Evolutionary conservation across 768 basidiomycete species (phyloP).

Genomic region (Rhodotorula diobovata): DNA sequence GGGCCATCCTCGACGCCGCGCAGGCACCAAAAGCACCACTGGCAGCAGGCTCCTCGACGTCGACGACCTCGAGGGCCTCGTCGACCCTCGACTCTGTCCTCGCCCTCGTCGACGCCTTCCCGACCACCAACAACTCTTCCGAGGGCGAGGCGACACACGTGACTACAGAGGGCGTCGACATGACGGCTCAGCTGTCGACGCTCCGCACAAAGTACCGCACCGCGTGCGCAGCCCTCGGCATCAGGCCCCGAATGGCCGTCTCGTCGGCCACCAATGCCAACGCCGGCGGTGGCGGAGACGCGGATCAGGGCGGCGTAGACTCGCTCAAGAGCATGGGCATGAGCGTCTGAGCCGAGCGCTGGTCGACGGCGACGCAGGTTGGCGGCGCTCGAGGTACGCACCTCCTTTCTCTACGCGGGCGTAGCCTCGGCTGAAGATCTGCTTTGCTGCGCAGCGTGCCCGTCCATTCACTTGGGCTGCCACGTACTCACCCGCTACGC

Average conservation of each 20-base stretch:
- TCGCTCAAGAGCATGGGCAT: background rate
- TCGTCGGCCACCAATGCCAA: too few species aligned
- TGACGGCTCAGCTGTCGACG: constrained; percentile 69
- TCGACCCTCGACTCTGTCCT: constrained; percentile 68
- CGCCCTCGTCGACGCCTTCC: constrained; percentile 68
- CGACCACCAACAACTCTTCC: constrained; percentile 65
- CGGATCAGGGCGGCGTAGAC: background rate
- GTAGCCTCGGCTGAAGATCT: too few species aligned
- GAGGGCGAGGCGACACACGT: too few species aligned
- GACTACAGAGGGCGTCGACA: too few species aligned
- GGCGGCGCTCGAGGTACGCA: too few species aligned
- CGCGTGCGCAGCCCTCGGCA: constrained; percentile 75
- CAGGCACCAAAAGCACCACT: too few species aligned
- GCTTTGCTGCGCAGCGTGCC: too few species aligned
- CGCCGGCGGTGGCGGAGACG: background rate
- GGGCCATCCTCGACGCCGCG: constrained; percentile 52
- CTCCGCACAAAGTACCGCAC: constrained; percentile 83
- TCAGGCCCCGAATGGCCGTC: constrained; percentile 52
- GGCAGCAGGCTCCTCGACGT: background rate
- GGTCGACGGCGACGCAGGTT: too few species aligned
- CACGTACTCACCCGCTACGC: too few species aligned
- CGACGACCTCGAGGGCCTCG: constrained; percentile 49
- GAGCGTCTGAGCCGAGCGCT: background rate
- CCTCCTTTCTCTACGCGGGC: too few species aligned
- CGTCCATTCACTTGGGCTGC: too few species aligned